Evolutionary conservation across 768 basidiomycete species (phyloP), one percentile per base, ranked within the genome.

Genomic region (Krasilnikovozyma curviuscula): DNA sequence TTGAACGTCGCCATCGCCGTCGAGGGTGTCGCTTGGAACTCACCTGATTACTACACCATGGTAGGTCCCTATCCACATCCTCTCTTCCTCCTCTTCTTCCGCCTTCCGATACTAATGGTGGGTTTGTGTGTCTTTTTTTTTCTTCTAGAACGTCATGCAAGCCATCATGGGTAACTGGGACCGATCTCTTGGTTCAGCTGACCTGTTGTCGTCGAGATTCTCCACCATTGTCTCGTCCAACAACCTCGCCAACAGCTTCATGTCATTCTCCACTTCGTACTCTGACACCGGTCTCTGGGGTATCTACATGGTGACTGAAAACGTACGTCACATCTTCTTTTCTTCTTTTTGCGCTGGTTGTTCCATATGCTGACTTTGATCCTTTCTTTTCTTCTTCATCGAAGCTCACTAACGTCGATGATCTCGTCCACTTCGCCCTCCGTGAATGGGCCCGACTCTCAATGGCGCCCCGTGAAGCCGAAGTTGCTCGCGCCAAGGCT

Each of bases 111-210:
- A 13, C 9, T 9, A 40, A 9, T 21, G 18, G 21, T 14, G 6
- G 5, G 9, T 7, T 40, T 18, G n/a, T 14, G 9, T 7, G 27
- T 7, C 30, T 5, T 46, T 13, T 18, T 35, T 7, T 23, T 24
- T 25, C 30, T 23, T 29, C 33, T 25, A 50, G 49, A 44, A 35
- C 44, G 88, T 85, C 63, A 83, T 93, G 79, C 84, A 91, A 66
- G 78, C 77, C 59, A 84, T 97, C 68, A 81, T 97, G 68, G 93
- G 93, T 54, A 98, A 97, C 76, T 98, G 93, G 93, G 91, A 98
- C 64, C 78, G 93, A 57, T 83, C 81, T 40, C 77, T 97, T 58
- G 93, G 91, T 57, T 77, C 85, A 40, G 79, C 84, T 3, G 73
- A 84, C 21, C 72, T 93, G 46, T 77, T 91, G 54, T 86, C 83